These are phyloP conservation scores for Ophiocordyceps sinensis DNA, from an alignment of 2,329 filamentous ascomycete species.

Conservation along the genomic window DNA sequence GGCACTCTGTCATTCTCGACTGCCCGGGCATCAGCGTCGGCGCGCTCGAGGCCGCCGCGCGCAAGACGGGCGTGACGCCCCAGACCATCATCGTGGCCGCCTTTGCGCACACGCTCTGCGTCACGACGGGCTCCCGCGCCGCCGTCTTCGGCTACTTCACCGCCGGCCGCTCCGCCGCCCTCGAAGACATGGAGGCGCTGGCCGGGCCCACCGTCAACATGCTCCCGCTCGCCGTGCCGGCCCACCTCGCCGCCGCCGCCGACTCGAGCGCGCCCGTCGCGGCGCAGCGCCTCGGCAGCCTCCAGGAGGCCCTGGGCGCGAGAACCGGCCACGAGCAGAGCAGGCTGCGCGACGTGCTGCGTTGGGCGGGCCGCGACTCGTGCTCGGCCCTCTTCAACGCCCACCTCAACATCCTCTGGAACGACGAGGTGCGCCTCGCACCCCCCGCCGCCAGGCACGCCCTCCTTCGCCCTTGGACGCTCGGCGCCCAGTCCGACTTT, in stretches of 20 bases:
- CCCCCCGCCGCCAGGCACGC: neutral
- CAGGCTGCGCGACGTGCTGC: slow-evolving; percentile 1
- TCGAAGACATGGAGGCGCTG: neutral
- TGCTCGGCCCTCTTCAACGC: slow-evolving; percentile 1
- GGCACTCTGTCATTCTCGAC: neutral
- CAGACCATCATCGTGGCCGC: slow-evolving; percentile 2
- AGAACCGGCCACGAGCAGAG: slow-evolving; percentile 3
- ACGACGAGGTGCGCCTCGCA: slow-evolving; percentile 1
- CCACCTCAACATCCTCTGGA: slow-evolving; percentile 2
- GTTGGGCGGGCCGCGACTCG: neutral
- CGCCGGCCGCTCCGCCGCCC: neutral
- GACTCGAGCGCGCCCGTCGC: neutral
- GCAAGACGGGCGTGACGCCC: neutral
- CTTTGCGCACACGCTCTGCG: slow-evolving; percentile 2
- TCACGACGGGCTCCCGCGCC: neutral
- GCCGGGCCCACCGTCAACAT: neutral
- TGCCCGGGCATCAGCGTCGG: neutral
- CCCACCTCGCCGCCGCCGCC: neutral
- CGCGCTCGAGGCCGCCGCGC: slow-evolving; percentile 3
- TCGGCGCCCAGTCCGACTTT: neutral
- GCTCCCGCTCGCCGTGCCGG: neutral
- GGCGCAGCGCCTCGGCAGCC: neutral
- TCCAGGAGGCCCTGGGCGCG: neutral
- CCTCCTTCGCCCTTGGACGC: neutral
- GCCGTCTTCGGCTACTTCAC: neutral